A percentile compares a stretch with the other conserved stretches of the same genome.
Evolutionary conservation across 2,329 filamentous ascomycete genomes (phyloP).

Genomic region (Pseudocercospora fijiensis): DNA sequence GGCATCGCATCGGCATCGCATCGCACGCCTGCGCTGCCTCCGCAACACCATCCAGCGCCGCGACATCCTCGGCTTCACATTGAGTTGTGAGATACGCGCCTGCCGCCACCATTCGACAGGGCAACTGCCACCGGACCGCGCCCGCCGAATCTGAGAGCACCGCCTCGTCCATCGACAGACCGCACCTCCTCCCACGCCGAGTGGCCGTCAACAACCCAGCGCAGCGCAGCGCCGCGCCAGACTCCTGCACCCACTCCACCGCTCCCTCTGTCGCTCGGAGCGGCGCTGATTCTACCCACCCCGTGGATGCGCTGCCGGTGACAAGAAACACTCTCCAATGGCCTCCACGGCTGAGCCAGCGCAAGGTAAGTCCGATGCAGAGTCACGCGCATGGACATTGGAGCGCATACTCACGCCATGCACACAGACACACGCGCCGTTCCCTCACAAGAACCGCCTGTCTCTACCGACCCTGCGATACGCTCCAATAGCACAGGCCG

Average conservation of each 20-base stretch:
- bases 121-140: slow-evolving; percentile 16
- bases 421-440: slow-evolving; percentile 4
- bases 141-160: slow-evolving; percentile 6
- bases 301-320: slow-evolving; percentile 23
- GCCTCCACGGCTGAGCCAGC: slow-evolving; percentile 27
- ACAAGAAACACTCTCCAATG: slow-evolving; percentile 27
- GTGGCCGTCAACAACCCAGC: not conserved
- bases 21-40: not conserved
- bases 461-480: slow-evolving; percentile 24
- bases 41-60: not conserved
- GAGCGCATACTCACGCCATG: slow-evolving; percentile 8
- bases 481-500: slow-evolving; percentile 45
- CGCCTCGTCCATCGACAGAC: slow-evolving; percentile 12
- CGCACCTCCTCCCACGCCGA: not conserved
- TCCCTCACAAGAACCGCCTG: slow-evolving; percentile 11
- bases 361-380: slow-evolving; percentile 26
- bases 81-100: not conserved
- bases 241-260: slow-evolving; percentile 6
- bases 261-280: slow-evolving; percentile 4
- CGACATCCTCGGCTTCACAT: not conserved
- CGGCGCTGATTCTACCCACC: slow-evolving; percentile 4
- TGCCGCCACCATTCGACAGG: slow-evolving; percentile 1
- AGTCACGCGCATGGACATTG: slow-evolving; percentile 6
- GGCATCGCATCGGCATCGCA: too few relatives aligned
- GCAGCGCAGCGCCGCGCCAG: too few relatives aligned